Evolutionary conservation across 2,329 filamentous ascomycete species (phyloP).

Genomic region (Blastomyces gilchristii): DNA sequence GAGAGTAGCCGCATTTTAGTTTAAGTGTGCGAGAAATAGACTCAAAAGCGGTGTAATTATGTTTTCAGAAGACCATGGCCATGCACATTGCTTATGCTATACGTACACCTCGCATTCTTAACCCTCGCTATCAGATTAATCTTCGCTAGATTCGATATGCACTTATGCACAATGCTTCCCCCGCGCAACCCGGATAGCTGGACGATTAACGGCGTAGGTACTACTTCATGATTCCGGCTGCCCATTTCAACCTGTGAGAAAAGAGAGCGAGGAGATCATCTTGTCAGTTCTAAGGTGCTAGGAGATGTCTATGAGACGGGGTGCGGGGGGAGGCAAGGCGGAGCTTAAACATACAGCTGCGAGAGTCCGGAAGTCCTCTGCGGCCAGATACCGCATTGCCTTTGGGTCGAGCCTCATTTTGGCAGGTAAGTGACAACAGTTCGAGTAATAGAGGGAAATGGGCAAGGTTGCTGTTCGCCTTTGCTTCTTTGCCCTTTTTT

Average conservation of each 20-base stretch:
- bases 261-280: background rate
- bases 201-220: constrained; percentile 80
- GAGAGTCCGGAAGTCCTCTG: constrained; percentile 92
- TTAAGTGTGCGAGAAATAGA: constrained; percentile 1
- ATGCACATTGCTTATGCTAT: background rate
- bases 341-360: constrained; percentile 57
- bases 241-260: constrained; percentile 68
- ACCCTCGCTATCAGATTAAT: constrained; percentile 80
- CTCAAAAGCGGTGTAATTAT: background rate
- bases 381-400: constrained; percentile 79
- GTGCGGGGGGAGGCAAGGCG: background rate
- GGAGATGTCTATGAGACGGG: no score
- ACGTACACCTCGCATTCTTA: constrained; percentile 75
- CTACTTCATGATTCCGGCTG: constrained; percentile 93
- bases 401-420: constrained; percentile 92
- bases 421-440: background rate
- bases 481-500: background rate
- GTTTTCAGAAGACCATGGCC: background rate
- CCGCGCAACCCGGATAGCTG: constrained; percentile 73
- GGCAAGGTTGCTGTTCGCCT: background rate
- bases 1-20: constrained; percentile 1
- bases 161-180: constrained; percentile 67
- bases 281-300: background rate
- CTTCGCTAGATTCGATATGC: constrained; percentile 87
- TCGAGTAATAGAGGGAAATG: background rate